These are phyloP conservation scores for Globisporangium uncinulatum DNA, from an alignment of 352 stramenopile species.

Conservation along the genomic window DNA sequence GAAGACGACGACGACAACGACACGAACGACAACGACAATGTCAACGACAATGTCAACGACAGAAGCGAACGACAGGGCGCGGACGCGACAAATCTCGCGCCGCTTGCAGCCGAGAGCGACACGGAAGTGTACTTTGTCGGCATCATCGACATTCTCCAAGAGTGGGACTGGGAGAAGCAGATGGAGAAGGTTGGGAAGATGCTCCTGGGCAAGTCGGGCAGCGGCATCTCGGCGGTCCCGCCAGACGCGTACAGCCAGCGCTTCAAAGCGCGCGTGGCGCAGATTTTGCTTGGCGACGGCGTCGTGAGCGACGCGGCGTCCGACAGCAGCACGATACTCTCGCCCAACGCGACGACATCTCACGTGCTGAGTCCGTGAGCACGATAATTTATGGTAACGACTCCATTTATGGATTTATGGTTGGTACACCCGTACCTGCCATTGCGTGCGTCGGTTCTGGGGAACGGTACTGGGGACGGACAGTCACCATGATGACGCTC, in stretches of 20 bases:
- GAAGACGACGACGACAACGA: constrained; percentile 13
- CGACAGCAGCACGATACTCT: not conserved
- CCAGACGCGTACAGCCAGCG: constrained; percentile 60
- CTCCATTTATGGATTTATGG: too few species aligned
- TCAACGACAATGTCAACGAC: too few species aligned
- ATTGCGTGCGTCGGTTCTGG: too few species aligned
- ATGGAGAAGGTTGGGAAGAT: constrained; percentile 72
- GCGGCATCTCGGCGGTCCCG: constrained; percentile 58
- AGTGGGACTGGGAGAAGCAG: constrained; percentile 81
- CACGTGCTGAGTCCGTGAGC: not conserved
- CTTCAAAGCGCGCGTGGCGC: constrained; percentile 50
- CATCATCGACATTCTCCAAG: constrained; percentile 83
- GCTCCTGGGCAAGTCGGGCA: constrained; percentile 54
- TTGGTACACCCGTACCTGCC: too few species aligned
- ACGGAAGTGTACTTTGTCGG: constrained; percentile 75
- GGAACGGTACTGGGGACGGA: too few species aligned
- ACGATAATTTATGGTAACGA: too few species aligned
- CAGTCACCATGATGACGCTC: too few species aligned
- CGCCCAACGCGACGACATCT: too few species aligned
- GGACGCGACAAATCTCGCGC: constrained; percentile 17
- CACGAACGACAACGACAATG: too few species aligned
- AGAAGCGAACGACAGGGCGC: not conserved
- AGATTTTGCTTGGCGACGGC: constrained; percentile 30
- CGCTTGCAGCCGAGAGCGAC: constrained; percentile 7
- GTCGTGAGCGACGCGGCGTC: not conserved